Conservation (phyloP, 208 protist genomes). For the Naegleria gruberi region DNA sequence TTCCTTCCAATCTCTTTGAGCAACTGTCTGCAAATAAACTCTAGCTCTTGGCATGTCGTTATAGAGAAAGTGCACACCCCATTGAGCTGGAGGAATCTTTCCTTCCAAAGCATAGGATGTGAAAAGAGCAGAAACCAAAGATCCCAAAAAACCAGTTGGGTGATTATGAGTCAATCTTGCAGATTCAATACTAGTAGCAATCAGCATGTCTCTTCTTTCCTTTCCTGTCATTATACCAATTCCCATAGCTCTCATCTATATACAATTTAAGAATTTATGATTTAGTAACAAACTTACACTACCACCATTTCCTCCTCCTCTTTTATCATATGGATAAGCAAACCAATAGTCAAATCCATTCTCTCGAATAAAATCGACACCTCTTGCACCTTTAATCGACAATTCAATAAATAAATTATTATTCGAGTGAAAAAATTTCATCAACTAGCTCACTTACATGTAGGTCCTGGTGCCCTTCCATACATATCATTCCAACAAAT, state of each 20-base stretch:
- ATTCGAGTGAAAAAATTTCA: no score
- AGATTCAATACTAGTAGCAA: neutral
- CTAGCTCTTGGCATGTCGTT: no score
- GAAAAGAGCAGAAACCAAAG: conserved; percentile 19
- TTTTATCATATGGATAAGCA: neutral
- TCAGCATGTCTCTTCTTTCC: neutral
- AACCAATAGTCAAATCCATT: neutral
- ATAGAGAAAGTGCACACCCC: neutral
- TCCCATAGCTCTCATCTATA: neutral
- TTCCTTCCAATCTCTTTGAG: neutral
- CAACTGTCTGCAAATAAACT: neutral
- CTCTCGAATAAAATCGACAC: no score
- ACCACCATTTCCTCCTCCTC: conserved; percentile 16
- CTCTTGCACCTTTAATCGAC: no score
- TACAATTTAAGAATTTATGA: neutral
- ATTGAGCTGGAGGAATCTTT: neutral
- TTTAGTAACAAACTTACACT: neutral
- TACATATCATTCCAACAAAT: neutral
- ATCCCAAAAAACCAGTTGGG: conserved; percentile 12
- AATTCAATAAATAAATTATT: no score
- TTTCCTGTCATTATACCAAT: neutral
- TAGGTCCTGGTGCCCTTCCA: neutral
- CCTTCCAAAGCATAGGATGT: conserved; percentile 16
- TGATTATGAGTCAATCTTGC: conserved; percentile 19
- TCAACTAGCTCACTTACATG: neutral